A percentile compares a stretch with the other conserved stretches of the same genome.
phyloP scores from a whole-genome alignment of 306 rosid species.

The Ormosia semicastrata region DNA sequence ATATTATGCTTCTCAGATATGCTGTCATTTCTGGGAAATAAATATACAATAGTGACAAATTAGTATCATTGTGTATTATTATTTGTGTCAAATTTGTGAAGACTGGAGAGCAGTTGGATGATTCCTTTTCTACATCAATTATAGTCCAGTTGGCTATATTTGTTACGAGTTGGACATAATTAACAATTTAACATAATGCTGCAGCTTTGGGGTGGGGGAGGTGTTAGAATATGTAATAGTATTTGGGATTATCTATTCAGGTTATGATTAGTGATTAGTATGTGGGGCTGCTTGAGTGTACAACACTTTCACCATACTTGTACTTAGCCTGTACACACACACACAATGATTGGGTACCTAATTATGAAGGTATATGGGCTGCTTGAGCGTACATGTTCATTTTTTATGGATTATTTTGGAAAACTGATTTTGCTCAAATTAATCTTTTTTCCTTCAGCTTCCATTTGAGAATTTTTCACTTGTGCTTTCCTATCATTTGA shows the following conservation, averaged over 20 bases:
- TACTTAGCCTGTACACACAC: too few relatives aligned
- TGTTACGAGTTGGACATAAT: background rate
- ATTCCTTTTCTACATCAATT: background rate
- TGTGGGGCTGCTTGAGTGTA: background rate
- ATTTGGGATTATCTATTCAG: background rate
- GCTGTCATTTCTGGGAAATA: background rate
- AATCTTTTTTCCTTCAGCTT: background rate
- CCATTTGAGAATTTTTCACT: background rate
- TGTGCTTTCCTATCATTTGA: background rate
- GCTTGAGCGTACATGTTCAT: background rate
- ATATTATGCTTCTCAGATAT: background rate
- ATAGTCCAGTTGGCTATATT: background rate
- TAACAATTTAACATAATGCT: background rate
- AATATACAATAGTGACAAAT: background rate
- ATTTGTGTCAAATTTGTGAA: conserved; percentile 3
- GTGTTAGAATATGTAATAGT: background rate
- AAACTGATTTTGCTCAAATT: background rate
- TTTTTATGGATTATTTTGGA: background rate
- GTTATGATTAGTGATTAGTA: background rate
- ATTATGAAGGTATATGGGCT: background rate
- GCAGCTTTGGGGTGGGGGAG: background rate
- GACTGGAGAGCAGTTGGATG: background rate
- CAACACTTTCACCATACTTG: background rate
- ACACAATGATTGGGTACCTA: background rate
- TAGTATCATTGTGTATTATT: background rate